phyloP scores from a whole-genome alignment of 2,329 filamentous ascomycete species.

The Geosmithia putterillii region DNA sequence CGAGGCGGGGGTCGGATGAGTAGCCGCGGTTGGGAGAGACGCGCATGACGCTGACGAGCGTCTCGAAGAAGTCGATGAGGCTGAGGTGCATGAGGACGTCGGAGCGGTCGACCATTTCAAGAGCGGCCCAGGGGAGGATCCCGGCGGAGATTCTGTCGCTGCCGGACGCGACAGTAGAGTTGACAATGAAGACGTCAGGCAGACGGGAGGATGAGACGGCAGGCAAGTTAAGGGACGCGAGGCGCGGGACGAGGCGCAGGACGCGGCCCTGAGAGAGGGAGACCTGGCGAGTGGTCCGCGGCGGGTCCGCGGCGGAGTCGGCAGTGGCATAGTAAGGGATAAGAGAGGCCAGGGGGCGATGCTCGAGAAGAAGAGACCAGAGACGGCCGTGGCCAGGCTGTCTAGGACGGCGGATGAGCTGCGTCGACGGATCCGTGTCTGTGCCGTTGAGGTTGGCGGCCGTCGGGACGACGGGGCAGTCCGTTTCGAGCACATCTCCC shows the following conservation, averaged over 20 bases:
- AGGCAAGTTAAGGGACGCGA: slow-evolving; percentile 32
- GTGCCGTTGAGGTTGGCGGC: not conserved
- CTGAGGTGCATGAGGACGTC: slow-evolving; percentile 38
- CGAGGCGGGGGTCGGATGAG: slow-evolving; percentile 22
- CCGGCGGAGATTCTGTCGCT: slow-evolving; percentile 18
- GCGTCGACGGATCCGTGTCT: not conserved
- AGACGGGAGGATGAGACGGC: slow-evolving; percentile 15
- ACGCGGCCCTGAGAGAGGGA: slow-evolving; percentile 40
- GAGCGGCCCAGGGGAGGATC: slow-evolving; percentile 36
- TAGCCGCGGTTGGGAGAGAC: slow-evolving; percentile 20
- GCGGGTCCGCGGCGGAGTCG: slow-evolving; percentile 11
- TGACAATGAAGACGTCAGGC: slow-evolving; percentile 12
- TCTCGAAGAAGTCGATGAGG: slow-evolving; percentile 41
- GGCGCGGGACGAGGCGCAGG: slow-evolving; percentile 35
- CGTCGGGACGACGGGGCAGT: slow-evolving; percentile 28
- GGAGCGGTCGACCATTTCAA: slow-evolving; percentile 35
- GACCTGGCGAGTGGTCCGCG: slow-evolving; percentile 22
- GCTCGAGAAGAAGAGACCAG: slow-evolving; percentile 39
- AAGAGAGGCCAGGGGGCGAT: slow-evolving; percentile 29
- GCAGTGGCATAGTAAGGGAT: slow-evolving; percentile 22
- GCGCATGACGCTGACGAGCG: slow-evolving; percentile 33
- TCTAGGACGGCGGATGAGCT: slow-evolving; percentile 6
- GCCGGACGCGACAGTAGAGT: slow-evolving; percentile 3
- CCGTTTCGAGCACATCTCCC: slow-evolving; percentile 40
- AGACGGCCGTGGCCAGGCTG: slow-evolving; percentile 36